Percentiles rank a stretch among this genome's conserved stretches.
These are phyloP conservation scores for Magnolia changhungtana DNA, from an alignment of 164 flowering plant genomes.

Conservation along the genomic window DNA sequence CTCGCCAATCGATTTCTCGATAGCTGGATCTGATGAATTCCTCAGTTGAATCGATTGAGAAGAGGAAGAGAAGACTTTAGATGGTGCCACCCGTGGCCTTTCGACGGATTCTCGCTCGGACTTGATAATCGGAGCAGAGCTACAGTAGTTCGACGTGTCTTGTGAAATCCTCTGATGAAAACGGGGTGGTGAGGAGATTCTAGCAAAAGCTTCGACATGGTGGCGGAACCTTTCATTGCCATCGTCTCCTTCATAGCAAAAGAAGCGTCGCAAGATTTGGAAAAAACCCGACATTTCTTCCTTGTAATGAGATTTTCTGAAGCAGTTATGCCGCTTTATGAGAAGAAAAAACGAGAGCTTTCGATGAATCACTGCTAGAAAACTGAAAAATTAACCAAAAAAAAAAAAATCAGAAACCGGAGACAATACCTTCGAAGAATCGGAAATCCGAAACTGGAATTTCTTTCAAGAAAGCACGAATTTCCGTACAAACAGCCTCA, in stretches of 20 bases:
- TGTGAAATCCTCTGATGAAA: neutral
- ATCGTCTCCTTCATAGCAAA: constrained; percentile 12
- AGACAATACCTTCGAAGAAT: neutral
- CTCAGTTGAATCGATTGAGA: neutral
- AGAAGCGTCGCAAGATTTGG: constrained; percentile 6
- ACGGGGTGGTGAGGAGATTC: neutral
- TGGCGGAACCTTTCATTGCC: neutral
- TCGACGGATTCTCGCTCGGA: no score
- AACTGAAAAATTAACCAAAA: no score
- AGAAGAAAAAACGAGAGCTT: no score
- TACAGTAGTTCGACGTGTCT: no score
- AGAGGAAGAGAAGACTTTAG: neutral
- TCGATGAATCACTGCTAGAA: no score
- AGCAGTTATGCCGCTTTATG: no score
- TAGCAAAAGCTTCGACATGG: neutral
- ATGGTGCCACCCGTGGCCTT: no score
- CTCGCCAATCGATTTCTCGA: no score
- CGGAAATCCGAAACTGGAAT: neutral
- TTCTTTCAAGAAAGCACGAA: neutral
- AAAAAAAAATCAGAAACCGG: neutral
- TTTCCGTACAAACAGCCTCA: no score
- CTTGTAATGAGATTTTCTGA: neutral
- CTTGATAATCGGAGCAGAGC: no score
- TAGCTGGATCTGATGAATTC: neutral
- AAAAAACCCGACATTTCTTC: neutral